These are phyloP conservation scores for Letharia lupina DNA, from an alignment of 495 filamentous ascomycete genomes.

Conservation along the genomic window DNA sequence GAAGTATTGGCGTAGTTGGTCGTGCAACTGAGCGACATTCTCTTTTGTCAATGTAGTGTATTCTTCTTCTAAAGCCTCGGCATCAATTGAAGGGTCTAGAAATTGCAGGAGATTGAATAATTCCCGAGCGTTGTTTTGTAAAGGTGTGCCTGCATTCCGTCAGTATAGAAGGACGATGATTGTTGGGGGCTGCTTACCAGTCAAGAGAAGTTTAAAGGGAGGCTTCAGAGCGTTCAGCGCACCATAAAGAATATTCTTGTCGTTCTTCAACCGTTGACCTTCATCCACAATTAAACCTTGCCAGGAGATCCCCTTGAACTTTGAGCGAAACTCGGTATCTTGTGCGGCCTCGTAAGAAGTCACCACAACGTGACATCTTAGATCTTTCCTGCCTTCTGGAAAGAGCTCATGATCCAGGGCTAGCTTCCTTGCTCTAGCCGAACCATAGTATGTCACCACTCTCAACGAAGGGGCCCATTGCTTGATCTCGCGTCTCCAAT, in stretches of 20 bases:
- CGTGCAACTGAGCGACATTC: slow-evolving; percentile 70
- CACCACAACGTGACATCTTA: slow-evolving; percentile 85
- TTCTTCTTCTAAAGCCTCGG: slow-evolving; percentile 61
- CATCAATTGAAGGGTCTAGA: slow-evolving; percentile 61
- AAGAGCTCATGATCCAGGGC: slow-evolving; percentile 77
- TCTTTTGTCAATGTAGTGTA: slow-evolving; percentile 69
- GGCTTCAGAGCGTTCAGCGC: slow-evolving; percentile 62
- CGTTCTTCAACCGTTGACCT: slow-evolving; percentile 92
- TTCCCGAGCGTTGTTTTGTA: slow-evolving; percentile 93
- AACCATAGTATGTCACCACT: slow-evolving; percentile 87
- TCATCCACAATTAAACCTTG: slow-evolving; percentile 88
- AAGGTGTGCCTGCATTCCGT: slow-evolving; percentile 69
- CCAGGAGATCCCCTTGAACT: slow-evolving; percentile 68
- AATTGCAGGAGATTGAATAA: slow-evolving; percentile 95
- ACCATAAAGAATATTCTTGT: slow-evolving; percentile 71
- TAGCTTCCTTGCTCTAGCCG: slow-evolving; percentile 56
- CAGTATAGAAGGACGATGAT: background rate
- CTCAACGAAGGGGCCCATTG: slow-evolving; percentile 80
- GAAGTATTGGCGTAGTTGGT: slow-evolving; percentile 77
- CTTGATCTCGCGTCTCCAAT: slow-evolving; percentile 96
- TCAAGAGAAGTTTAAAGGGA: slow-evolving; percentile 75
- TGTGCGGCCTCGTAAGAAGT: slow-evolving; percentile 87
- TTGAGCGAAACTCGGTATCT: slow-evolving; percentile 51
- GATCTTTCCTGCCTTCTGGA: slow-evolving; percentile 46
- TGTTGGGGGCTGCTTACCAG: slow-evolving; percentile 46